Percentiles rank a stretch among this genome's conserved stretches.
These are phyloP conservation scores for Bipolaris victoriae DNA, from an alignment of 2,329 filamentous ascomycete genomes.

Conservation along the genomic window DNA sequence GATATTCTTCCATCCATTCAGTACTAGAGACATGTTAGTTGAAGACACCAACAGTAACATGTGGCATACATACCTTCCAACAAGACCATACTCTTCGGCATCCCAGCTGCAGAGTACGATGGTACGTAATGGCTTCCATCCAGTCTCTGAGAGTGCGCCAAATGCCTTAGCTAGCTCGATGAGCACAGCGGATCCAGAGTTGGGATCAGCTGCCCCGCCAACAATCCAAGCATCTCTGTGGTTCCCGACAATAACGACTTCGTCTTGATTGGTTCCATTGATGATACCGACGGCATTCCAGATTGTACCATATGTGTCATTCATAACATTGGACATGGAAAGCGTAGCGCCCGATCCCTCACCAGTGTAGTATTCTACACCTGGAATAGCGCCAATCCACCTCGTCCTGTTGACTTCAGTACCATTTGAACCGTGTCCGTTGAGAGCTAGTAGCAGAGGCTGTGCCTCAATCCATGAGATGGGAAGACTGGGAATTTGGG, in stretches of 20 bases:
- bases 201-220: slow-evolving; percentile 60
- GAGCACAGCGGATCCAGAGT: slow-evolving; percentile 58
- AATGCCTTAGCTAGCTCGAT: slow-evolving; percentile 60
- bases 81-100: slow-evolving; percentile 50
- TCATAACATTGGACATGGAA: slow-evolving; percentile 70
- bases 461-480: slow-evolving; percentile 83
- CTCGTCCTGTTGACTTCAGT: slow-evolving; percentile 48
- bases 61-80: slow-evolving; percentile 34
- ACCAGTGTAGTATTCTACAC: slow-evolving; percentile 45
- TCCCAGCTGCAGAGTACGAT: slow-evolving; percentile 56
- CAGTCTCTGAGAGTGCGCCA: slow-evolving; percentile 53
- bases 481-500: slow-evolving; percentile 82
- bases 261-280: slow-evolving; percentile 66
- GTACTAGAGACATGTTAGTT: slow-evolving; percentile 42
- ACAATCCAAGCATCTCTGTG: slow-evolving; percentile 63
- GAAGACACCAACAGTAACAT: background rate
- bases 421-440: slow-evolving; percentile 74
- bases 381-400: slow-evolving; percentile 47
- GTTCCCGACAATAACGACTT: slow-evolving; percentile 61
- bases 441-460: slow-evolving; percentile 79
- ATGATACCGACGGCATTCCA: slow-evolving; percentile 79
- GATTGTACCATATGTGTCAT: slow-evolving; percentile 79
- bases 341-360: slow-evolving; percentile 60
- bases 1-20: slow-evolving; percentile 59
- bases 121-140: slow-evolving; percentile 60